These are phyloP conservation scores for Centaurea solstitialis DNA, from an alignment of 129 eudicot species.

Conservation along the genomic window DNA sequence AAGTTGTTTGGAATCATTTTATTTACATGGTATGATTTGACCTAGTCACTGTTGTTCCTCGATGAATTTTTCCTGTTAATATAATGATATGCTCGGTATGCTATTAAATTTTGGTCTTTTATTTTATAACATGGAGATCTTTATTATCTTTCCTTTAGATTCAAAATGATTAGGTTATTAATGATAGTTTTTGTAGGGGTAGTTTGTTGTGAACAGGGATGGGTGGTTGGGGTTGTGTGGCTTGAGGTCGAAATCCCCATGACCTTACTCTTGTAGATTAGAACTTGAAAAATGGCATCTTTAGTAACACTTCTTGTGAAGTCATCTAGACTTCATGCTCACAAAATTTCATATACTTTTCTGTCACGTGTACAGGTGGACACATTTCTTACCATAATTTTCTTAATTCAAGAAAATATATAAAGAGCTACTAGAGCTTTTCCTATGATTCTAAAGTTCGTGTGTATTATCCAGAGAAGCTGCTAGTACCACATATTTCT, in stretches of 20 bases:
- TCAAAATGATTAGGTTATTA: neutral
- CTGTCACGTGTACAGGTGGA: neutral
- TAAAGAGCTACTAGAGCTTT: neutral
- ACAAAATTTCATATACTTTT: neutral
- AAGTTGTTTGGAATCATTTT: neutral
- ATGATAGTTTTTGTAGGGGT: neutral
- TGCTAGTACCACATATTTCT: neutral
- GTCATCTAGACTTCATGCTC: neutral
- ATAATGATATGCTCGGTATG: neutral
- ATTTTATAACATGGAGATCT: neutral
- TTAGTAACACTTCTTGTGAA: neutral
- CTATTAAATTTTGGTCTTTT: neutral
- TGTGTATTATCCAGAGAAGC: neutral
- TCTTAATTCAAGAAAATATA: neutral
- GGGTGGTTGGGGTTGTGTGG: neutral
- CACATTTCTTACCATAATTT: neutral
- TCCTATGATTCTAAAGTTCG: neutral
- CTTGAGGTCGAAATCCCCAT: neutral
- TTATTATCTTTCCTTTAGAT: neutral
- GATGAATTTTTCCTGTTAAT: neutral
- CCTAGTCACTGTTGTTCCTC: neutral
- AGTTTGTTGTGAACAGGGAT: neutral
- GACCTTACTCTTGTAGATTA: neutral
- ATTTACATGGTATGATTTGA: neutral
- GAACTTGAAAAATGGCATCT: neutral